Percentiles rank a stretch among this genome's conserved stretches.
Conservation (phyloP, 345 rosid species). For the Atalantia buxifolia region DNA sequence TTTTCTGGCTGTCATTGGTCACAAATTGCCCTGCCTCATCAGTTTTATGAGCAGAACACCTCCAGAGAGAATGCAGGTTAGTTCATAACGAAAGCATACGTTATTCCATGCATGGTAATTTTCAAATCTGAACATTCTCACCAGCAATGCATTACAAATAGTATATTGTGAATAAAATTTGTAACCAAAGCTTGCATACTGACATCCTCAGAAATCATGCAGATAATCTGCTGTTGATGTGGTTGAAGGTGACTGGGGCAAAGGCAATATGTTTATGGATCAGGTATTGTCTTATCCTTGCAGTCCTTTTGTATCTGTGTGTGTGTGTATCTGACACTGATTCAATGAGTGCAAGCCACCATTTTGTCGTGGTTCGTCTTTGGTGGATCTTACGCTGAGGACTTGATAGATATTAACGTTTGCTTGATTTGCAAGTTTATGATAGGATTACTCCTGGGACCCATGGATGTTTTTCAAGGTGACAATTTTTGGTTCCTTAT, state of each 20-base stretch:
- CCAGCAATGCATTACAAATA: neutral
- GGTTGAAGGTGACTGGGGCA: conserved; percentile 1
- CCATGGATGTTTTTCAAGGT: conserved; percentile 5
- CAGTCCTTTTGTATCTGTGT: neutral
- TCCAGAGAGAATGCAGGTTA: conserved; percentile 28
- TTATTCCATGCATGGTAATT: neutral
- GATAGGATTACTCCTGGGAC: conserved; percentile 12
- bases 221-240: conserved; percentile 14
- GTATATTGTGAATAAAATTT: neutral
- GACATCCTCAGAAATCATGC: conserved; percentile 12
- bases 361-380: neutral
- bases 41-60: conserved; percentile 10
- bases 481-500: conserved; percentile 29
- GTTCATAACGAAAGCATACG: neutral
- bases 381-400: conserved; percentile 5
- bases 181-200: neutral
- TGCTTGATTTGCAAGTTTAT: conserved; percentile 24
- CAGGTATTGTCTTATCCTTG: conserved; percentile 23
- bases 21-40: conserved; percentile 3
- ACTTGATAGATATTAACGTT: neutral
- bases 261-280: neutral
- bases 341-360: neutral
- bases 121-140: neutral
- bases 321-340: too few species aligned
- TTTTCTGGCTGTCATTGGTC: conserved; percentile 14